Percentiles rank a stretch among this genome's conserved stretches.
phyloP scores from a whole-genome alignment of 2,329 filamentous ascomycete genomes.

The Fusarium haematococcum region DNA sequence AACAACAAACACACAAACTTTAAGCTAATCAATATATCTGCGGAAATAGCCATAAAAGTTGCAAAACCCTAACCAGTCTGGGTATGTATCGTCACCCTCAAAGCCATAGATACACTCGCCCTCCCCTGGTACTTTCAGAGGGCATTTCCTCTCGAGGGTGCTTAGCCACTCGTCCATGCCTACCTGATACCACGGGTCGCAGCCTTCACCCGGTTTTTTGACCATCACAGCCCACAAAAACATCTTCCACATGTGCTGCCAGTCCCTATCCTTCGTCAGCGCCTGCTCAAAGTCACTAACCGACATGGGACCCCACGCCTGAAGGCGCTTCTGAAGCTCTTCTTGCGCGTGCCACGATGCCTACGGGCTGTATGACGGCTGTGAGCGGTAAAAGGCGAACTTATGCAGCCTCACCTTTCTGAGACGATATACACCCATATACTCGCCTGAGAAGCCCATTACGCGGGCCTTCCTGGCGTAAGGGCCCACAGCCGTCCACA shows the following conservation, averaged over 20 bases:
- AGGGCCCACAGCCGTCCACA: neutral
- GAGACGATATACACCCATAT: too few species aligned
- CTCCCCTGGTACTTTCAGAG: too few species aligned
- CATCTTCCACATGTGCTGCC: neutral
- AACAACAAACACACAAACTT: neutral
- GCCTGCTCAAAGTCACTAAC: neutral
- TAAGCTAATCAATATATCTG: too few species aligned
- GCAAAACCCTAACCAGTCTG: neutral
- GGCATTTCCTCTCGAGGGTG: neutral
- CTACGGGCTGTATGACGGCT: neutral
- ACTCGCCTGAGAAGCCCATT: too few species aligned
- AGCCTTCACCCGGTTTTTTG: too few species aligned
- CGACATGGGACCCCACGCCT: neutral
- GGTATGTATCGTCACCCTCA: too few species aligned
- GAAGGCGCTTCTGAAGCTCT: neutral
- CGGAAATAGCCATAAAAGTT: too few species aligned
- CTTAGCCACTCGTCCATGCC: slow-evolving; percentile 4
- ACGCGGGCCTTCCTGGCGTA: too few species aligned
- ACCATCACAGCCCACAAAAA: too few species aligned
- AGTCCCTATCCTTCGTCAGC: neutral
- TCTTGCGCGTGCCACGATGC: neutral
- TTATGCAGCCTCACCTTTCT: neutral
- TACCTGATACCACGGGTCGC: neutral
- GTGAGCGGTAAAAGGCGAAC: neutral
- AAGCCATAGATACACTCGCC: too few species aligned